Percentiles rank a stretch among this genome's conserved stretches.
phyloP scores from a whole-genome alignment of 257 asterid species.

The Perilla frutescens region DNA sequence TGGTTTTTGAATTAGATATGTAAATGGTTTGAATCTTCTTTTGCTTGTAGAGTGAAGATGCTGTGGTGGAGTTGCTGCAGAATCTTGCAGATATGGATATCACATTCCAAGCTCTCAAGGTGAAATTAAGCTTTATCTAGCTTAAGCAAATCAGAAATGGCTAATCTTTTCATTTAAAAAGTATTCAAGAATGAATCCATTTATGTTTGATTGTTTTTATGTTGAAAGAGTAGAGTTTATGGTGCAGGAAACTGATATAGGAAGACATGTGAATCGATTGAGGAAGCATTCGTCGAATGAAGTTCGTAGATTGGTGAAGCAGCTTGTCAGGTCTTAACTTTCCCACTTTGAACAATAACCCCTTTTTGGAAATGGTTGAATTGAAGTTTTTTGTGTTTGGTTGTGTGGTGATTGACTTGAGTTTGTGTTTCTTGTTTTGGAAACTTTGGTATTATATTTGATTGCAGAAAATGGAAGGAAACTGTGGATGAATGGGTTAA shows the following conservation, averaged over 20 bases:
- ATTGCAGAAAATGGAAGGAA: slow-evolving; percentile 88
- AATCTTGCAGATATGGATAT: slow-evolving; percentile 87
- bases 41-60: slow-evolving; percentile 68
- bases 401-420: not conserved
- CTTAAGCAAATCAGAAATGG: not conserved
- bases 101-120: slow-evolving; percentile 83
- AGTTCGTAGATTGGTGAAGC: slow-evolving; percentile 86
- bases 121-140: slow-evolving; percentile 25
- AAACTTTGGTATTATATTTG: slow-evolving; percentile 28
- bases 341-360: not conserved
- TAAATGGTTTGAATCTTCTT: not conserved
- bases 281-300: slow-evolving; percentile 82
- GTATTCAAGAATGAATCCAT: not conserved
- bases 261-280: slow-evolving; percentile 83
- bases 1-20: not conserved
- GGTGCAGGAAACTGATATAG: slow-evolving; percentile 85
- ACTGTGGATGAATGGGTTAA: slow-evolving; percentile 95
- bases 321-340: slow-evolving; percentile 75
- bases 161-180: not conserved
- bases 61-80: slow-evolving; percentile 75
- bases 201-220: not conserved
- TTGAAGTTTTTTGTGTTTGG: not conserved
- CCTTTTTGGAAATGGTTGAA: slow-evolving; percentile 1
- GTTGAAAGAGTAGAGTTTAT: slow-evolving; percentile 25
- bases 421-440: slow-evolving; percentile 17